These are phyloP conservation scores for Epichloe sibirici DNA, from an alignment of 2,329 filamentous ascomycete genomes.

Conservation along the genomic window DNA sequence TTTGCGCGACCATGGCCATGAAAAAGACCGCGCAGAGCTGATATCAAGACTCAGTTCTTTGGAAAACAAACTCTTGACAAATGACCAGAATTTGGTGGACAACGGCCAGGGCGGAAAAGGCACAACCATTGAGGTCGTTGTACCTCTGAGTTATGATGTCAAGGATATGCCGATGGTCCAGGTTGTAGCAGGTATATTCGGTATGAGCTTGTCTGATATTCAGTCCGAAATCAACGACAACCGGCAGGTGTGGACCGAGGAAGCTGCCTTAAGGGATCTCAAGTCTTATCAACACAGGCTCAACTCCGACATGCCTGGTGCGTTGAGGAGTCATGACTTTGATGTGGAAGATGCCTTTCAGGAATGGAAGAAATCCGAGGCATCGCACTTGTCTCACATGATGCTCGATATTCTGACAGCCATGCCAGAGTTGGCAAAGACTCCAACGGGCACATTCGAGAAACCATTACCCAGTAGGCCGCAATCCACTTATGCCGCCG, in stretches of 20 bases:
- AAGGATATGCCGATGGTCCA: slow-evolving; percentile 95
- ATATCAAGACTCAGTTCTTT: slow-evolving; percentile 65
- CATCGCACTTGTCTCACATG: slow-evolving; percentile 78
- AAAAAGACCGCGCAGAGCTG: slow-evolving; percentile 74
- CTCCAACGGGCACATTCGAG: slow-evolving; percentile 46
- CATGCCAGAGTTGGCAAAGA: slow-evolving; percentile 74
- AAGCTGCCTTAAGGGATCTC: slow-evolving; percentile 78
- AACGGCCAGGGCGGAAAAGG: slow-evolving; percentile 22
- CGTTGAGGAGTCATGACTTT: slow-evolving; percentile 76
- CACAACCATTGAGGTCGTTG: slow-evolving; percentile 62
- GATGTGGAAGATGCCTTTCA: slow-evolving; percentile 80
- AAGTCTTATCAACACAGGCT: slow-evolving; percentile 89
- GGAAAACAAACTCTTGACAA: slow-evolving; percentile 86
- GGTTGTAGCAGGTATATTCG: slow-evolving; percentile 76
- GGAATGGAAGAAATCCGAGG: slow-evolving; percentile 83
- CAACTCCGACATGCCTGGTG: slow-evolving; percentile 65
- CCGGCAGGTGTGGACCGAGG: slow-evolving; percentile 75
- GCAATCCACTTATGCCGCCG: slow-evolving; percentile 32
- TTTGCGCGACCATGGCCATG: slow-evolving; percentile 72
- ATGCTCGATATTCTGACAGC: slow-evolving; percentile 83
- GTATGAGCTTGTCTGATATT: slow-evolving; percentile 62
- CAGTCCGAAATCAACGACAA: slow-evolving; percentile 81
- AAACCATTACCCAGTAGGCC: slow-evolving; percentile 42
- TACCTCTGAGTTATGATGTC: slow-evolving; percentile 80
- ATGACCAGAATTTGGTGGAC: slow-evolving; percentile 69